phyloP scores from a whole-genome alignment of 176 grass and related monocot genomes.

The Carex cristatella region DNA sequence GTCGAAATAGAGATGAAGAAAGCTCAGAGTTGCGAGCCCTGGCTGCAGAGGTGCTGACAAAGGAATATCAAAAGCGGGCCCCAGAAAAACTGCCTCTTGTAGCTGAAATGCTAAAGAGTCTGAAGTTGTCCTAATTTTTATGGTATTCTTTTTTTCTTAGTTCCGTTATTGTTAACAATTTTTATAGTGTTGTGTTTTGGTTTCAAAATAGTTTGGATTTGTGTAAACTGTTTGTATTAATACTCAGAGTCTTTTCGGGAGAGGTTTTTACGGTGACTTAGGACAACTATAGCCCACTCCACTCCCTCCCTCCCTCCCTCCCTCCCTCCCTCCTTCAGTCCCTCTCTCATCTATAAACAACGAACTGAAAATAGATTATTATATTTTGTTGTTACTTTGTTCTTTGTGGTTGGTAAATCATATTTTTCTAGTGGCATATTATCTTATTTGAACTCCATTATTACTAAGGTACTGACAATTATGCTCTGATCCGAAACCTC shows the following conservation, averaged over 20 bases:
- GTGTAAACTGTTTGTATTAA: constrained; percentile 2
- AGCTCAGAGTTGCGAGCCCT: constrained; percentile 63
- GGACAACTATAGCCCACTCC: background rate
- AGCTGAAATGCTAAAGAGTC: constrained; percentile 64
- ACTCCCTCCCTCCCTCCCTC: background rate
- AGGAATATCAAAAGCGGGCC: constrained; percentile 63
- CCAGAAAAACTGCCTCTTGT: constrained; percentile 59
- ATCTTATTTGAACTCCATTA: background rate
- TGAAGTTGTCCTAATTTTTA: constrained; percentile 56
- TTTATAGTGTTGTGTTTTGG: background rate
- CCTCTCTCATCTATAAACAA: background rate
- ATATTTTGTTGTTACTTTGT: background rate
- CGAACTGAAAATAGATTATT: background rate
- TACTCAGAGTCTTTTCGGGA: background rate
- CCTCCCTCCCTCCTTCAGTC: background rate
- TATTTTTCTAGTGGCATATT: background rate
- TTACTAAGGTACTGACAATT: background rate
- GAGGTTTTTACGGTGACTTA: background rate
- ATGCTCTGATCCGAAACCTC: too few species aligned
- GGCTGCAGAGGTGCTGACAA: constrained; percentile 67
- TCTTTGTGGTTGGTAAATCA: background rate
- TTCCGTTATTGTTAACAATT: constrained; percentile 15
- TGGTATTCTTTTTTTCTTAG: constrained; percentile 3
- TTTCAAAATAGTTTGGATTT: constrained; percentile 5
- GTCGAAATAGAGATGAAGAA: constrained; percentile 81